These are phyloP conservation scores for Avena eriantha DNA, from an alignment of 176 grass and related monocot species.

Conservation along the genomic window DNA sequence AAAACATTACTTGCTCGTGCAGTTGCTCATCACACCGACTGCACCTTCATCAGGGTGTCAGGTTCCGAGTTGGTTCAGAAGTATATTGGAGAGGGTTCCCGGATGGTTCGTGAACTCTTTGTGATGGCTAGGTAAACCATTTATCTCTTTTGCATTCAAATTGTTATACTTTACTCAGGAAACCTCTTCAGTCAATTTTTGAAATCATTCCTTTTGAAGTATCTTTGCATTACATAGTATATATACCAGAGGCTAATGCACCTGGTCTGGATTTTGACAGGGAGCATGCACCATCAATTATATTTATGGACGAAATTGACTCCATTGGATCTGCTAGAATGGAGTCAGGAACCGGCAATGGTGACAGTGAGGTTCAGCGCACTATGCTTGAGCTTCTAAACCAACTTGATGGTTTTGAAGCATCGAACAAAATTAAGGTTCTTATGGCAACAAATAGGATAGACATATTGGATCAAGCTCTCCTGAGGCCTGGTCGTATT, in stretches of 20 bases:
- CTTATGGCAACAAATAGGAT: constrained; percentile 84
- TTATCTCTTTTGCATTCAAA: constrained; percentile 10
- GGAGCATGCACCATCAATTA: constrained; percentile 98
- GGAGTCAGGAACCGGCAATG: constrained; percentile 77
- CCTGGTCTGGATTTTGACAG: constrained; percentile 49
- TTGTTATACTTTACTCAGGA: background rate
- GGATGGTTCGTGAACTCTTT: constrained; percentile 98
- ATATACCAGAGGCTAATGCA: background rate
- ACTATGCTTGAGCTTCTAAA: constrained; percentile 99
- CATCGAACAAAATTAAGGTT: constrained; percentile 98
- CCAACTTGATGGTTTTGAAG: constrained; percentile 99
- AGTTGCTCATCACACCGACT: constrained; percentile 98
- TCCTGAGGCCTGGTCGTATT: constrained; percentile 83
- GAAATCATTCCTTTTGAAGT: background rate
- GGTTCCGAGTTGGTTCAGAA: constrained; percentile 99
- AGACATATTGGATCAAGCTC: constrained; percentile 84
- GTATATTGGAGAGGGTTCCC: constrained; percentile 96
- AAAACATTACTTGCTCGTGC: constrained; percentile 94
- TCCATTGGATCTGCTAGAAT: constrained; percentile 94
- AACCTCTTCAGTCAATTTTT: background rate
- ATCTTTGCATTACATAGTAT: background rate
- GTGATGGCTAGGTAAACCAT: constrained; percentile 89
- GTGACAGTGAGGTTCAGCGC: constrained; percentile 96
- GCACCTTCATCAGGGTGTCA: constrained; percentile 98
- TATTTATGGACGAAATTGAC: constrained; percentile 99